Conservation (phyloP, 2,329 filamentous ascomycete genomes). For the Talaromyces sp. region DNA sequence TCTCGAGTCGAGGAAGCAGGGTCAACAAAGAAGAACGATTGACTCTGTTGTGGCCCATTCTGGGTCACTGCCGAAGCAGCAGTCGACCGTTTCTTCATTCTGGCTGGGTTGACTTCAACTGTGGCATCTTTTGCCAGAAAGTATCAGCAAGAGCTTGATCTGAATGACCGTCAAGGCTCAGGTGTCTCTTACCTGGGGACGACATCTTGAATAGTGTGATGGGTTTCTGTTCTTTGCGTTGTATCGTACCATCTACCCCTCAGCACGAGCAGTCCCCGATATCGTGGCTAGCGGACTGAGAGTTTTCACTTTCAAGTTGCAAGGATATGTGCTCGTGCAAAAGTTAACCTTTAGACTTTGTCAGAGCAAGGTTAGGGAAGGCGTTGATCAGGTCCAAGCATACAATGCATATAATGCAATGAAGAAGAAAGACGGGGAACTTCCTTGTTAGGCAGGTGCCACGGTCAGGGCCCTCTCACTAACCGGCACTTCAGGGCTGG, state of each 20-base stretch:
- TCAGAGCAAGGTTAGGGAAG: not conserved
- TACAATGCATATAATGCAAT: not conserved
- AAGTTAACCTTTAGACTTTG: not conserved
- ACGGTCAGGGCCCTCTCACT: not conserved
- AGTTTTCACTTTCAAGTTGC: not conserved
- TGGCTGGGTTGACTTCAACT: slow-evolving; percentile 20
- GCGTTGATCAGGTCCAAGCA: not conserved
- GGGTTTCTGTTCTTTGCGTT: not conserved
- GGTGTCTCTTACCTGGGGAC: slow-evolving; percentile 2
- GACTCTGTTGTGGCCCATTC: slow-evolving; percentile 24
- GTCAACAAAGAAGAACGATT: slow-evolving; percentile 42
- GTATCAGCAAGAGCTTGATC: slow-evolving; percentile 1
- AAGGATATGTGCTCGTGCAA: not conserved
- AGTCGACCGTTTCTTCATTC: slow-evolving; percentile 29
- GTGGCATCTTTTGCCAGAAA: not conserved
- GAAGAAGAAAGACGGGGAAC: not conserved
- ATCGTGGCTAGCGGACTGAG: not conserved
- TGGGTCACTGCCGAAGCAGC: slow-evolving; percentile 12
- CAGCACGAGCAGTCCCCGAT: not conserved
- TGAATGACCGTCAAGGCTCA: not conserved
- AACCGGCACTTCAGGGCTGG: not conserved
- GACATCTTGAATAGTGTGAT: not conserved
- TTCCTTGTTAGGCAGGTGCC: slow-evolving; percentile 6
- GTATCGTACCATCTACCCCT: not conserved
- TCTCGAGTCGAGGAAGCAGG: slow-evolving; percentile 39